These are phyloP conservation scores for Penicillium samsonianum DNA, from an alignment of 495 filamentous ascomycete genomes.

Conservation along the genomic window DNA sequence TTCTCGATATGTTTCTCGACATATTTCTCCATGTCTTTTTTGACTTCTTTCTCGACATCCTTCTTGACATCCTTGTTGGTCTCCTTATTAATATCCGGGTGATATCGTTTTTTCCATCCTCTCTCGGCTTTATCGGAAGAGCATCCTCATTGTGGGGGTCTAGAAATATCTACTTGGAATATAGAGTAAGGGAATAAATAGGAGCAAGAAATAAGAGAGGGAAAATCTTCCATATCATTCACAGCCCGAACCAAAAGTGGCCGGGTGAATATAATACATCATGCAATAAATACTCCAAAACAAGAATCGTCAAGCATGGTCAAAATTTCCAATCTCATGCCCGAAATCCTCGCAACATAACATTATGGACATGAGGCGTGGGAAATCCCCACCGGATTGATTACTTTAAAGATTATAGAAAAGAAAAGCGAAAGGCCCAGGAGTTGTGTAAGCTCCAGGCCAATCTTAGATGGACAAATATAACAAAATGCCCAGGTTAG, in stretches of 20 bases:
- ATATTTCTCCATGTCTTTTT: too few relatives aligned
- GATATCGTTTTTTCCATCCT: too few relatives aligned
- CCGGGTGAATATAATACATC: not conserved
- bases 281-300: not conserved
- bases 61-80: too few relatives aligned
- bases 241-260: not conserved
- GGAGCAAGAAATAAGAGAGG: not conserved
- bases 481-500: constrained; percentile 17
- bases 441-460: not conserved
- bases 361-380: constrained; percentile 6
- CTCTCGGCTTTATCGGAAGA: too few relatives aligned
- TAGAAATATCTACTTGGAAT: too few relatives aligned
- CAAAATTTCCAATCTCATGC: not conserved
- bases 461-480: constrained; percentile 1
- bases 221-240: not conserved
- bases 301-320: not conserved
- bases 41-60: too few relatives aligned
- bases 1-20: too few relatives aligned
- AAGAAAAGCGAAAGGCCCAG: constrained; percentile 5
- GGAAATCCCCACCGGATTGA: not conserved
- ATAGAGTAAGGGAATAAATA: not conserved
- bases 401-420: constrained; percentile 13
- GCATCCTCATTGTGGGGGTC: too few relatives aligned
- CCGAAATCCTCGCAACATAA: not conserved
- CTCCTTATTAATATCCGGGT: too few relatives aligned